Evolutionary conservation across 345 rosid species (phyloP).

Genomic region (Ceriops tagal): DNA sequence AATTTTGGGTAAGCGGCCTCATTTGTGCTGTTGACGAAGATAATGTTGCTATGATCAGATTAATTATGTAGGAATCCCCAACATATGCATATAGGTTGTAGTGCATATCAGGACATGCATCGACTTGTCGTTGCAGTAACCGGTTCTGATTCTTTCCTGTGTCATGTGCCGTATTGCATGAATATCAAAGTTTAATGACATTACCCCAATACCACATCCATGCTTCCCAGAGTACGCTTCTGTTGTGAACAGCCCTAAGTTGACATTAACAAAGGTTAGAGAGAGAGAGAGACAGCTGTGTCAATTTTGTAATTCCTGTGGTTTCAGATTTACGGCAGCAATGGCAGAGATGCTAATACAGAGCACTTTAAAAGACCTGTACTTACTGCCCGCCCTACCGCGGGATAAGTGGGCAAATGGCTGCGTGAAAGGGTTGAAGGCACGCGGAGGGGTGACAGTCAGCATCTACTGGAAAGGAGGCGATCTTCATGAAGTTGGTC

Average conservation of each 20-base stretch:
- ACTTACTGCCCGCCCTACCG: slow-evolving; percentile 87
- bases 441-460: slow-evolving; percentile 70
- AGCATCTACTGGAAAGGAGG: slow-evolving; percentile 66
- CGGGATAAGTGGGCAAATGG: slow-evolving; percentile 73
- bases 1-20: slow-evolving; percentile 71
- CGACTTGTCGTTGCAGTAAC: no score
- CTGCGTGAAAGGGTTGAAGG: slow-evolving; percentile 65
- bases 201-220: no score
- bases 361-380: slow-evolving; percentile 62
- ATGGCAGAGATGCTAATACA: slow-evolving; percentile 84
- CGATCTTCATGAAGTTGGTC: slow-evolving; percentile 57
- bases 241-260: no score
- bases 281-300: background rate
- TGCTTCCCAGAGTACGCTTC: no score
- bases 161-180: no score
- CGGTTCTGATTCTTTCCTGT: no score
- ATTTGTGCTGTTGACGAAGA: background rate
- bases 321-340: slow-evolving; percentile 64
- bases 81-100: no score
- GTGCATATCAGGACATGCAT: no score
- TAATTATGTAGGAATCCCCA: no score
- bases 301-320: slow-evolving; percentile 3
- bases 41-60: background rate
- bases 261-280: no score
- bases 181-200: no score